Percentiles rank a stretch among this genome's conserved stretches.
These are phyloP conservation scores for Musa beccarii DNA, from an alignment of 176 grass and related monocot species.

Conservation along the genomic window DNA sequence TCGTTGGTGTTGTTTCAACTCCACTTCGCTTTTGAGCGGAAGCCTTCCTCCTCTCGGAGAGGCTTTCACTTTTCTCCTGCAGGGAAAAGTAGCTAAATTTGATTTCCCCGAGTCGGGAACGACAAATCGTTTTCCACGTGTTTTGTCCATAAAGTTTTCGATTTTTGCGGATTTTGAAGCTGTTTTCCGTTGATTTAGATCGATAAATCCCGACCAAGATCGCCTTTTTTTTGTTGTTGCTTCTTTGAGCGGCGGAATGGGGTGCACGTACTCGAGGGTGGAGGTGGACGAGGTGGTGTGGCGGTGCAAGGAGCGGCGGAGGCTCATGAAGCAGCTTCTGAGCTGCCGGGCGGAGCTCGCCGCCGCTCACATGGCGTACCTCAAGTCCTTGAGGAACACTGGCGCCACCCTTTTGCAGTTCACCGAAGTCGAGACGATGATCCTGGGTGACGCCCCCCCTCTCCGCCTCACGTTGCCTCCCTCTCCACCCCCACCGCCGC, in stretches of 20 bases:
- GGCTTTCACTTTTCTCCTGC: neutral
- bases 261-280: constrained; percentile 65
- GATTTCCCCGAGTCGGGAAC: neutral
- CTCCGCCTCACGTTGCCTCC: constrained; percentile 3
- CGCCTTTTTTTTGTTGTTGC: neutral
- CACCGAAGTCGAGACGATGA: constrained; percentile 55
- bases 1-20: neutral
- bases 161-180: neutral
- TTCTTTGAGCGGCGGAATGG: constrained; percentile 38
- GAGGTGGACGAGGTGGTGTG: constrained; percentile 71
- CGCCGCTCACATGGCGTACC: constrained; percentile 51
- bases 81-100: neutral
- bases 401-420: constrained; percentile 81
- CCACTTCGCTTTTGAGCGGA: constrained; percentile 9
- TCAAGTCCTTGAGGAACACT: constrained; percentile 76
- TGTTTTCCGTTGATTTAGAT: neutral
- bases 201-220: neutral
- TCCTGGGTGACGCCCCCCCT: constrained; percentile 17
- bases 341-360: constrained; percentile 55
- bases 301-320: constrained; percentile 78
- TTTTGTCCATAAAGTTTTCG: neutral
- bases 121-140: neutral
- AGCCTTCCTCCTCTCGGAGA: neutral
- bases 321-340: constrained; percentile 81
- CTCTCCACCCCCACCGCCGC: constrained; percentile 22